phyloP scores from a whole-genome alignment of 768 basidiomycete species.

The Multifurca ochricompacta region DNA sequence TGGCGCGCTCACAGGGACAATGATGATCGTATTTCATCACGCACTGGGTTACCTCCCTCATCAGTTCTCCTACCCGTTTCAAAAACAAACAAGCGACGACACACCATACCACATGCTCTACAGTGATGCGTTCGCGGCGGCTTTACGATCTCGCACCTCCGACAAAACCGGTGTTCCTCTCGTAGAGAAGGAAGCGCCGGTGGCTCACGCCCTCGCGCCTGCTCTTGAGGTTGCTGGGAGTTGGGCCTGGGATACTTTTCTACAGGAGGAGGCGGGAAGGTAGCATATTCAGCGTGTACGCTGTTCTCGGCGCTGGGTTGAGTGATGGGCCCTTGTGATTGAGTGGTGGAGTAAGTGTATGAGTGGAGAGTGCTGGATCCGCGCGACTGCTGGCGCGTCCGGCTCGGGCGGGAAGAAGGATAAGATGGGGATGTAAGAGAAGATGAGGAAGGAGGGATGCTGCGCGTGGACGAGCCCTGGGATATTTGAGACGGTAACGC shows the following conservation, averaged over 20 bases:
- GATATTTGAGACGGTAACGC: neutral
- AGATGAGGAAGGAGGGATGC: conserved; percentile 10
- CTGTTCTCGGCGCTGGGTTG: neutral
- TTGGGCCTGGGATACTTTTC: neutral
- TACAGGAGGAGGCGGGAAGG: neutral
- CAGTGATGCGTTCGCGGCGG: conserved; percentile 78
- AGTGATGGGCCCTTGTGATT: neutral
- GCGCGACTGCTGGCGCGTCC: neutral
- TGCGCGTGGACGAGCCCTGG: conserved; percentile 11
- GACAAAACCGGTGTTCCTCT: conserved; percentile 63
- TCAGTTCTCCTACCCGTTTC: neutral
- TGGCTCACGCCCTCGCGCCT: conserved; percentile 20
- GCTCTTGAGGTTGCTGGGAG: neutral
- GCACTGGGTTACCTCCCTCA: conserved; percentile 43
- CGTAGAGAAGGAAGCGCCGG: conserved; percentile 41
- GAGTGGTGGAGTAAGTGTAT: neutral
- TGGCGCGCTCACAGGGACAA: conserved; percentile 62
- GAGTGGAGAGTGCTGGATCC: conserved; percentile 3
- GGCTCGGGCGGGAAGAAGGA: neutral
- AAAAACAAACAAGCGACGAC: conserved; percentile 24
- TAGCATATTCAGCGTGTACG: neutral
- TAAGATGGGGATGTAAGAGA: conserved; percentile 2
- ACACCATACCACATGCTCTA: conserved; percentile 67
- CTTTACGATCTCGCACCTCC: conserved; percentile 55
- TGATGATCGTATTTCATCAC: conserved; percentile 83